phyloP scores from a whole-genome alignment of 306 rosid species.

The Rosa lucieae region DNA sequence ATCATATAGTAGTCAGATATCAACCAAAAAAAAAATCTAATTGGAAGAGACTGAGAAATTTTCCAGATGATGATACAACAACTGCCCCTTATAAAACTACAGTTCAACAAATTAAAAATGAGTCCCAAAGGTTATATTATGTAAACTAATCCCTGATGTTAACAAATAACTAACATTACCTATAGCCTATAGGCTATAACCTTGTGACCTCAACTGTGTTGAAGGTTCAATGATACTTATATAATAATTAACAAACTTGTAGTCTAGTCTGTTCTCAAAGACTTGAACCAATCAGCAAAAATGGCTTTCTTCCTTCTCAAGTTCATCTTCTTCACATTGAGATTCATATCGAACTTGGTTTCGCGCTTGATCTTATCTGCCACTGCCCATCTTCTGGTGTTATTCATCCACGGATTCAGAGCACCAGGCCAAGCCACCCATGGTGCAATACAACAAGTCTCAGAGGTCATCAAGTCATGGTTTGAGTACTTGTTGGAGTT shows the following conservation, averaged over 20 bases:
- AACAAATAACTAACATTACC: background rate
- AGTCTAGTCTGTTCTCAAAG: background rate
- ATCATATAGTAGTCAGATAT: background rate
- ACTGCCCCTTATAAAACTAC: slow-evolving; percentile 5
- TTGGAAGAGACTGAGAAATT: background rate
- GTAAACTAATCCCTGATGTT: background rate
- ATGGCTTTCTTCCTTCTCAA: slow-evolving; percentile 42
- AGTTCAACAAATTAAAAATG: background rate
- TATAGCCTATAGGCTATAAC: background rate
- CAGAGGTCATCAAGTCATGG: slow-evolving; percentile 31
- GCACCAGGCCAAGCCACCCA: slow-evolving; percentile 29
- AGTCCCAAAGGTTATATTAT: background rate
- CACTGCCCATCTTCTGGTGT: slow-evolving; percentile 37
- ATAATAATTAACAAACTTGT: background rate
- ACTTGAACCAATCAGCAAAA: slow-evolving; percentile 5
- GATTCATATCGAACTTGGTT: slow-evolving; percentile 35
- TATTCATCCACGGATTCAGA: slow-evolving; percentile 43
- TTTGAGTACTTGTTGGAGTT: slow-evolving; percentile 33
- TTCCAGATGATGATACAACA: slow-evolving; percentile 14
- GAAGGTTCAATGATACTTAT: background rate
- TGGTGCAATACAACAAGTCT: slow-evolving; percentile 32
- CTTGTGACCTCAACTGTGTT: slow-evolving; percentile 1
- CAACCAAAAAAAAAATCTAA: background rate
- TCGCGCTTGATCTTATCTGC: slow-evolving; percentile 43
- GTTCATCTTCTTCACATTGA: slow-evolving; percentile 24